Evolutionary conservation across 768 basidiomycete species (phyloP).

Genomic region (Bullera alba): DNA sequence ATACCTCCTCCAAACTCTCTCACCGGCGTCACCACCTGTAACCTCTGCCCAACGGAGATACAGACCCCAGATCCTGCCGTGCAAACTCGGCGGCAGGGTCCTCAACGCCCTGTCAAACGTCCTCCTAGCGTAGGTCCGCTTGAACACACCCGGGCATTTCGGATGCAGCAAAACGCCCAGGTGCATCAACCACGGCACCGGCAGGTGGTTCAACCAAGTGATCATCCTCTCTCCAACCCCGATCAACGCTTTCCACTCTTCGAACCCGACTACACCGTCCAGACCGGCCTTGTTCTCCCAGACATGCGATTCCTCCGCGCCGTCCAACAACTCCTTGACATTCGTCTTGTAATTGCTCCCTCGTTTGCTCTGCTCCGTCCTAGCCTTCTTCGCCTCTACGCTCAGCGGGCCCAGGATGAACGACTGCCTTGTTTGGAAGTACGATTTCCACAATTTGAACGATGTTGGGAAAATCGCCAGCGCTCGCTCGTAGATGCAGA

Average conservation of each 20-base stretch:
- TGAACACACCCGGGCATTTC: constrained; percentile 71
- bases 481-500: constrained; percentile 90
- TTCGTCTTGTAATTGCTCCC: constrained; percentile 85
- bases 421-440: constrained; percentile 71
- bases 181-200: constrained; percentile 90
- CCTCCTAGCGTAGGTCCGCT: constrained; percentile 81
- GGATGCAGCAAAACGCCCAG: constrained; percentile 83
- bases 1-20: constrained; percentile 74
- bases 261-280: constrained; percentile 85
- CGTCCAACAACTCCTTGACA: constrained; percentile 81
- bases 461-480: constrained; percentile 76
- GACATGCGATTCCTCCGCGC: constrained; percentile 68
- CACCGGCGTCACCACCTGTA: constrained; percentile 57
- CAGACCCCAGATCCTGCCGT: constrained; percentile 82
- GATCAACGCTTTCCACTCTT: constrained; percentile 86
- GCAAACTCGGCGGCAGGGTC: constrained; percentile 85
- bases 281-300: constrained; percentile 75
- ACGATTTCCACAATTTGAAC: constrained; percentile 94
- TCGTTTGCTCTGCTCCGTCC: constrained; percentile 57
- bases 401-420: constrained; percentile 66
- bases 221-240: constrained; percentile 85
- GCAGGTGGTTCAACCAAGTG: constrained; percentile 92
- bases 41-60: constrained; percentile 88
- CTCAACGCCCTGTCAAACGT: constrained; percentile 92
- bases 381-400: constrained; percentile 48